A percentile compares a stretch with the other conserved stretches of the same genome.
Conservation (phyloP, 2,329 filamentous ascomycete species). For the Zymoseptoria tritici region DNA sequence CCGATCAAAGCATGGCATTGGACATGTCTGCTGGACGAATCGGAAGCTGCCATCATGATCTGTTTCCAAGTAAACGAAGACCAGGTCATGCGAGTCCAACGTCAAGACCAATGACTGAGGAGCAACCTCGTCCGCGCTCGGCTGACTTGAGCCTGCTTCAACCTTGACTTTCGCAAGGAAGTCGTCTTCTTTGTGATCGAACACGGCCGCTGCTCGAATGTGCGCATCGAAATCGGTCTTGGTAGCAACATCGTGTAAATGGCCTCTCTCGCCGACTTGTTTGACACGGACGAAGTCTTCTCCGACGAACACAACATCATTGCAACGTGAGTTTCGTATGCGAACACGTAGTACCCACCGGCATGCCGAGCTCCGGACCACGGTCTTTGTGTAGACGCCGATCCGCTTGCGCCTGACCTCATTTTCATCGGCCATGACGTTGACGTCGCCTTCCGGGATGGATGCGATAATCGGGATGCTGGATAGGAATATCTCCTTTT, state of each 20-base stretch:
- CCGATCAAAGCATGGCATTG: slow-evolving; percentile 49
- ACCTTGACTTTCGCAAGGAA: slow-evolving; percentile 22
- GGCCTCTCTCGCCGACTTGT: slow-evolving; percentile 54
- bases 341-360: slow-evolving; percentile 74
- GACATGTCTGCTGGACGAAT: slow-evolving; percentile 55
- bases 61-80: slow-evolving; percentile 65
- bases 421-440: background rate
- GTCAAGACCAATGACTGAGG: slow-evolving; percentile 76
- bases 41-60: slow-evolving; percentile 40
- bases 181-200: slow-evolving; percentile 43
- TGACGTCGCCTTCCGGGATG: no score
- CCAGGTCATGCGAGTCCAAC: slow-evolving; percentile 62
- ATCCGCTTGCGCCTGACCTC: slow-evolving; percentile 22
- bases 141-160: slow-evolving; percentile 12
- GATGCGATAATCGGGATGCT: background rate
- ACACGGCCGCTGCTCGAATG: slow-evolving; percentile 70
- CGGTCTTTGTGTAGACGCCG: slow-evolving; percentile 70
- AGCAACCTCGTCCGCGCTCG: slow-evolving; percentile 35
- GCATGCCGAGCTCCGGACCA: slow-evolving; percentile 67
- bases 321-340: slow-evolving; percentile 59
- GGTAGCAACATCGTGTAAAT: slow-evolving; percentile 66
- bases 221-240: slow-evolving; percentile 71
- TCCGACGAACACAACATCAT: slow-evolving; percentile 82
- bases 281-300: slow-evolving; percentile 75
- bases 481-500: background rate